Base-by-base conservation (phyloP, 768 basidiomycete genomes). In the Harrya chromipes region DNA sequence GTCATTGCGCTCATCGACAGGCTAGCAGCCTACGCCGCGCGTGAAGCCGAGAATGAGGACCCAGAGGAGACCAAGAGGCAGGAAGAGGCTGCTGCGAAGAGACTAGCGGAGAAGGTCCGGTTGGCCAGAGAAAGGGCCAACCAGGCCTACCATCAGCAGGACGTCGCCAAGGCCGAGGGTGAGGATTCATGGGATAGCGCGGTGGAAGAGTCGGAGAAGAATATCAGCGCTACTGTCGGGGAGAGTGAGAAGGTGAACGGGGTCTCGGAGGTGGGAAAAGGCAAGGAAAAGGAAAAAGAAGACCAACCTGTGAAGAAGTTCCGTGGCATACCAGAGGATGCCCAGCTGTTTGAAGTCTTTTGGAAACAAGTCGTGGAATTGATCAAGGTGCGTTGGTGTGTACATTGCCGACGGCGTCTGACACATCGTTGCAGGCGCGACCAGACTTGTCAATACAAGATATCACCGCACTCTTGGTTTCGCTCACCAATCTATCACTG, bases 331-430 rank as follows among this genome's bases (percentile, higher is more conserved):
- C 97, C 97, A 8, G 90, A 94, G 65, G 80, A 97, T 56, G 97
- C 97, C 20, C 90, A 87, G 63, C 70, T 99, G 44, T 99, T 99
- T 54, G 97, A 99, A 65, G 94, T 98, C 11, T 99, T 98, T 67
- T 99, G 97, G 95, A 85, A 89, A 55, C 97, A 99, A 66, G 92
- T 98, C 6, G 94, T 98, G 11, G 88, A 97, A 65, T 81, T 99
- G 23, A 94, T 99, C 76, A 97, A 94, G 82, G 94, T 91, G 57
- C 17, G 79, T 64, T 17, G 38, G 13, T 17, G 46, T 21, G 20
- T n/a, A 11, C 13, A 38, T 13, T 13, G 11, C 27, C 13, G 27
- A 31, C 5, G 16, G 13, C 0, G 14, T 17, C 52, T 57, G 20
- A 65, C 35, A 39, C 29, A 11, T 26, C 16, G 40, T 40, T 19